Conservation (phyloP, 2,329 filamentous ascomycete genomes). For the Didymella sp. region DNA sequence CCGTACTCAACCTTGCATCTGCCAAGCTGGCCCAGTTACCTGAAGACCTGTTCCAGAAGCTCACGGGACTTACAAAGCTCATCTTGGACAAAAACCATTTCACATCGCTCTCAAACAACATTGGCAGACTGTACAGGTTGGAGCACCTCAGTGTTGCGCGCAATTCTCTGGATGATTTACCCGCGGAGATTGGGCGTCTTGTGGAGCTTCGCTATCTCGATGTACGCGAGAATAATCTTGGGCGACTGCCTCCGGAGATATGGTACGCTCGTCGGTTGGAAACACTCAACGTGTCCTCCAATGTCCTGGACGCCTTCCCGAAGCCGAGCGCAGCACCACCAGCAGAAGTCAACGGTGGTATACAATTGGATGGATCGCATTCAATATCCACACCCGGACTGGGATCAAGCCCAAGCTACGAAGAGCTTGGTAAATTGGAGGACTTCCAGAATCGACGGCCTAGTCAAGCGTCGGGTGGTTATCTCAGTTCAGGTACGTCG, state of each 20-base stretch:
- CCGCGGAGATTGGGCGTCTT: constrained; percentile 86
- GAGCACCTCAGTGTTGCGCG: constrained; percentile 94
- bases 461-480: constrained; percentile 80
- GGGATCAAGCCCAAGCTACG: constrained; percentile 70
- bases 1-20: constrained; percentile 86
- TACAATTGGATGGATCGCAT: constrained; percentile 52
- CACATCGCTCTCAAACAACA: constrained; percentile 82
- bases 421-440: constrained; percentile 74
- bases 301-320: constrained; percentile 88
- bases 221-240: constrained; percentile 91
- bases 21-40: constrained; percentile 87
- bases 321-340: constrained; percentile 80
- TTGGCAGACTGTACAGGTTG: constrained; percentile 81
- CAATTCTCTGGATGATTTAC: constrained; percentile 84
- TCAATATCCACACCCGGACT: constrained; percentile 54
- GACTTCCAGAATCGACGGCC: constrained; percentile 73
- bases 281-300: constrained; percentile 93
- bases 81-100: constrained; percentile 96
- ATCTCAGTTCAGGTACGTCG: constrained; percentile 78
- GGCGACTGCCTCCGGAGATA: constrained; percentile 86
- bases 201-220: constrained; percentile 85
- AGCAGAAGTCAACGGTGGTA: constrained; percentile 39
- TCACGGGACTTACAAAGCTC: constrained; percentile 85
- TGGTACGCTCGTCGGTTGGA: constrained; percentile 94
- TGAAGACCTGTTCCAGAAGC: constrained; percentile 85